These are phyloP conservation scores for Cinnamomum chago DNA, from an alignment of 164 flowering plant species.

Conservation along the genomic window DNA sequence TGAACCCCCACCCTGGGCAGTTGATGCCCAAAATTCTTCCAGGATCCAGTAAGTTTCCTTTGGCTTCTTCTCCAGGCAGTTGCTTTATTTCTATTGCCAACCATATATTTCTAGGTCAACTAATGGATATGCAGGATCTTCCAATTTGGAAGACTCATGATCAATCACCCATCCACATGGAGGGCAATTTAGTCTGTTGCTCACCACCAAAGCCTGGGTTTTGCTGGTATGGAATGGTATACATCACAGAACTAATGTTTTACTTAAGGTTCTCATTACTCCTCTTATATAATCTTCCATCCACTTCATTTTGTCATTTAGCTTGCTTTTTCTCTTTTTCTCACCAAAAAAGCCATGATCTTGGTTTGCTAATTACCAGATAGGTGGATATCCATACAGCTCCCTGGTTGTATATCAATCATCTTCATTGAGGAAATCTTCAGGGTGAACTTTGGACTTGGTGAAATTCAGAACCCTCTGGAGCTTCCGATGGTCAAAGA, in stretches of 20 bases:
- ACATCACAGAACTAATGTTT: too few species aligned
- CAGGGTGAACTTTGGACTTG: slow-evolving; percentile 59
- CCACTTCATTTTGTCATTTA: background rate
- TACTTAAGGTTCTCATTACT: too few species aligned
- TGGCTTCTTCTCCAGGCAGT: background rate
- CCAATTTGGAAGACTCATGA: background rate
- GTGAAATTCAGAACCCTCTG: slow-evolving; percentile 58
- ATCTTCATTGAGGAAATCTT: slow-evolving; percentile 41
- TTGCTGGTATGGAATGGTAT: too few species aligned
- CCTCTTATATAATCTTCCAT: background rate
- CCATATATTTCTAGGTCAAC: background rate
- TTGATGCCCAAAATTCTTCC: background rate
- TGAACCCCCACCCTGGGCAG: background rate
- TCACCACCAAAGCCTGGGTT: background rate
- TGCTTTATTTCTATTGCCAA: background rate
- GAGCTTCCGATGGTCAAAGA: slow-evolving; percentile 67
- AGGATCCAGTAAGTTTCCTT: background rate
- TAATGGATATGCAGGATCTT: background rate
- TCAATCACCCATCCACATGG: background rate
- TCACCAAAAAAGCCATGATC: background rate
- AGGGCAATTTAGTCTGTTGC: background rate
- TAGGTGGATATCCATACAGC: slow-evolving; percentile 8
- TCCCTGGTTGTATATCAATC: slow-evolving; percentile 6
- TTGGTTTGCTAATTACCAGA: slow-evolving; percentile 21
- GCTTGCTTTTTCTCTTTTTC: background rate